A percentile compares a stretch with the other conserved stretches of the same genome.
These are phyloP conservation scores for Candida dubliniensis DNA, from an alignment of 1,139 yeast species.

Conservation along the genomic window DNA sequence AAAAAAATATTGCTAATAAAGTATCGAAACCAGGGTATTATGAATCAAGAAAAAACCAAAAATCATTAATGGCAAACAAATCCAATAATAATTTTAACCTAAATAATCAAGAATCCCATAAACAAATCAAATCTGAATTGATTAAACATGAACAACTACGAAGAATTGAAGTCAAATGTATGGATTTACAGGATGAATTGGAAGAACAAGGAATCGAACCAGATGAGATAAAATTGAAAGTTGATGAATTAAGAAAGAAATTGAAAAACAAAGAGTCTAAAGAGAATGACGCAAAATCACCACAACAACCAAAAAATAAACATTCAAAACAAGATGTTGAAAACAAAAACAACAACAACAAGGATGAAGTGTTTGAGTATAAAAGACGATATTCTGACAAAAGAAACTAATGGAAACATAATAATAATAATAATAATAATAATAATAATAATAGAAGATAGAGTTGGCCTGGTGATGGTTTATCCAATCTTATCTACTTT, in stretches of 20 bases:
- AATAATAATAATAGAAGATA: no score
- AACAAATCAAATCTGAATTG: slow-evolving; percentile 30
- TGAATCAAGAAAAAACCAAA: slow-evolving; percentile 13
- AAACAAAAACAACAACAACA: neutral
- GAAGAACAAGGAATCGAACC: slow-evolving; percentile 49
- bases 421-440: no score
- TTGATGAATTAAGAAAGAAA: slow-evolving; percentile 24
- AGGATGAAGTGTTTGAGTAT: slow-evolving; percentile 3
- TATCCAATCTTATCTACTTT: no score
- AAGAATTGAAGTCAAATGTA: slow-evolving; percentile 52
- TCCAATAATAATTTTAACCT: slow-evolving; percentile 1
- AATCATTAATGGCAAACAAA: slow-evolving; percentile 14
- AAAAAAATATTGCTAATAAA: slow-evolving; percentile 44
- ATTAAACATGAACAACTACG: slow-evolving; percentile 49
- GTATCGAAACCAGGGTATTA: slow-evolving; percentile 19
- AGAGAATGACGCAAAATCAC: no score
- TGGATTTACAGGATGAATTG: slow-evolving; percentile 53
- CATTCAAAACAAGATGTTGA: neutral
- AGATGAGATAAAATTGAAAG: slow-evolving; percentile 23
- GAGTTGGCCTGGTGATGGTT: no score
- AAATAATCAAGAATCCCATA: slow-evolving; percentile 15
- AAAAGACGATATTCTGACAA: slow-evolving; percentile 8
- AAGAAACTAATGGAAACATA: neutral
- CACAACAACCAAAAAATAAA: neutral
- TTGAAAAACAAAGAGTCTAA: slow-evolving; percentile 9